Evolutionary conservation across 306 rosid genomes (phyloP).

Genomic region (Vachellia collinsii): DNA sequence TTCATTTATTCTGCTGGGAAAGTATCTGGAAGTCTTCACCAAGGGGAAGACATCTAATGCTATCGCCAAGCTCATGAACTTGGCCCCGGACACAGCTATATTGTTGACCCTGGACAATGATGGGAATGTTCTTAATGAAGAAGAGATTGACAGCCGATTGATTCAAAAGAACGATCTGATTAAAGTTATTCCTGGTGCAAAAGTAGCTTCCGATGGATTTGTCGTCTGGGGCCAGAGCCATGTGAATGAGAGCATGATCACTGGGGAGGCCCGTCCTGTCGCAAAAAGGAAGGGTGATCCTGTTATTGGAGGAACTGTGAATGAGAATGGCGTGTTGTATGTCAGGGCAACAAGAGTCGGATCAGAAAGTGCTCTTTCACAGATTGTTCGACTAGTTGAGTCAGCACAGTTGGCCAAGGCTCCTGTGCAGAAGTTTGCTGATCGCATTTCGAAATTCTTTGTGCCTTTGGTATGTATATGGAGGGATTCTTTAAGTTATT

Average conservation of each 20-base stretch:
- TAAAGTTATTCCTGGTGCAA: constrained; percentile 69
- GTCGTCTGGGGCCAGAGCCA: constrained; percentile 85
- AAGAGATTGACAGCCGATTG: constrained; percentile 73
- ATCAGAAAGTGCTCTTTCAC: constrained; percentile 85
- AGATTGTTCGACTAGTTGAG: constrained; percentile 88
- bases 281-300: constrained; percentile 63
- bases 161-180: constrained; percentile 83
- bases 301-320: constrained; percentile 86
- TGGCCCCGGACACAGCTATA: constrained; percentile 75
- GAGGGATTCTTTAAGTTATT: background rate
- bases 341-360: constrained; percentile 81
- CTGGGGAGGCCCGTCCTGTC: constrained; percentile 81
- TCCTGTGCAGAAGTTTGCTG: constrained; percentile 90
- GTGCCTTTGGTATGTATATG: constrained; percentile 72
- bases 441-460: constrained; percentile 77
- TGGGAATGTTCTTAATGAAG: constrained; percentile 58
- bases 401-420: constrained; percentile 95
- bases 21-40: constrained; percentile 85
- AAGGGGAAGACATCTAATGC: constrained; percentile 92
- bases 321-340: constrained; percentile 85
- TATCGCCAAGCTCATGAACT: constrained; percentile 82
- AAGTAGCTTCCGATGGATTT: constrained; percentile 79
- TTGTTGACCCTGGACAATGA: constrained; percentile 58
- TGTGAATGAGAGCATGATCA: constrained; percentile 95
- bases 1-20: constrained; percentile 81